phyloP scores from a whole-genome alignment of 2,329 filamentous ascomycete genomes.

The Pseudogymnoascus sp. region DNA sequence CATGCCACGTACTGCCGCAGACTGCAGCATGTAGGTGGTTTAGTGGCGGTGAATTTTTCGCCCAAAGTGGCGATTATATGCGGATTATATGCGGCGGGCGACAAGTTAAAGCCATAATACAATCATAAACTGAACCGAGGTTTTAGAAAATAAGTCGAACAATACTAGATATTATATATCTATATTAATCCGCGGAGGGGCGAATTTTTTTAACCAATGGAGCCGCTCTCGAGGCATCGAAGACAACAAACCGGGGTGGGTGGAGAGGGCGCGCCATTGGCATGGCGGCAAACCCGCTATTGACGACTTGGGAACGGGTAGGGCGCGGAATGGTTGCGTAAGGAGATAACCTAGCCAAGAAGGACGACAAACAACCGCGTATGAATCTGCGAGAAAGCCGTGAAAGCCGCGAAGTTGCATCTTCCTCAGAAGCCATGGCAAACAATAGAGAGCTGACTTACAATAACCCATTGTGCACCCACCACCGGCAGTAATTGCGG shows the following conservation, averaged over 20 bases:
- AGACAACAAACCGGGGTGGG: background rate
- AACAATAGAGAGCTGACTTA: background rate
- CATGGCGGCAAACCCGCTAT: background rate
- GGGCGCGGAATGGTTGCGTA: background rate
- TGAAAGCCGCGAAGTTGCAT: background rate
- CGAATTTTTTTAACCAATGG: background rate
- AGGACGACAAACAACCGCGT: background rate
- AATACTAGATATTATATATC: background rate
- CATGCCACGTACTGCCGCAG: conserved; percentile 1
- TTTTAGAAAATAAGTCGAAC: background rate
- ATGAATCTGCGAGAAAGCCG: background rate
- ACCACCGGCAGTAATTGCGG: background rate
- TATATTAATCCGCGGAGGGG: background rate
- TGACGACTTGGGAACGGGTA: background rate
- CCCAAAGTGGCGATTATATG: conserved; percentile 4
- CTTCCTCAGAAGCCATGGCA: background rate
- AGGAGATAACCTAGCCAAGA: background rate
- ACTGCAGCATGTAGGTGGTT: background rate
- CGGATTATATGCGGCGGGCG: background rate
- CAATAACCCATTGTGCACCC: background rate
- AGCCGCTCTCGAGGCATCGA: background rate
- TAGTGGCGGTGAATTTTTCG: background rate
- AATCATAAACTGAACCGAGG: background rate
- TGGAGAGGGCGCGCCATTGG: background rate
- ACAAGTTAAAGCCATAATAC: background rate